Evolutionary conservation across 306 rosid species (phyloP), one percentile per base, ranked within the genome.

Genomic region (Glycine latifolia): DNA sequence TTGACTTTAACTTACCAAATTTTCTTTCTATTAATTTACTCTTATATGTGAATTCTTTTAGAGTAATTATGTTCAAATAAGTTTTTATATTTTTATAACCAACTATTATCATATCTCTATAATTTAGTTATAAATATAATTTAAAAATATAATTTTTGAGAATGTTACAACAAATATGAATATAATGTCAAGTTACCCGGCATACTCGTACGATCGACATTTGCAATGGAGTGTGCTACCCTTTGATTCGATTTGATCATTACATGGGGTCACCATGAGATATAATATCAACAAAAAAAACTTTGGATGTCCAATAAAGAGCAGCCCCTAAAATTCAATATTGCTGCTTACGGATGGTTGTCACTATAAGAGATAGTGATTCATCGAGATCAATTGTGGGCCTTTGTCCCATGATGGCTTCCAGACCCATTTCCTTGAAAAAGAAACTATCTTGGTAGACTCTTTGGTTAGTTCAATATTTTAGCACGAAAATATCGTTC

Each of bases 301-400:
- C 26, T 39, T 65, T 39, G 16, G n/a, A 60, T 76, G 79, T 81
- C 77, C 82, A 41, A 77, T 59, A 78, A 82, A 82, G 67, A 33
- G 74, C 12, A 60, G 20, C 81, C 61, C 61, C 73, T 71, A 41
- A 71, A 79, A 79, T 86, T 79, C 66, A 86, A 86, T 79, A 61
- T 83, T 71, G 73, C 71, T 63, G 65, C 85, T 81, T 77, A 80
- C 13, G 78, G 85, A 86, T 59, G 70, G 43, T 75, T 76, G 87
- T 46, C 85, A 86, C 87, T 52, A 71, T 48, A 52, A 72, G 63
- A 67, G 84, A 69, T 66, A 70, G 76, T 47, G 86, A 79, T 75
- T 75, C 61, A 53, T 69, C 66, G 55, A 65, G 7, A 83, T 83
- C 71, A 35, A 44, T 11, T 72, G 89, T 50, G 87, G 89, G 54